Percentiles rank a stretch among this genome's conserved stretches.
Conservation (phyloP, 2,329 filamentous ascomycete genomes). For the Ophiostoma himal-ulmi region DNA sequence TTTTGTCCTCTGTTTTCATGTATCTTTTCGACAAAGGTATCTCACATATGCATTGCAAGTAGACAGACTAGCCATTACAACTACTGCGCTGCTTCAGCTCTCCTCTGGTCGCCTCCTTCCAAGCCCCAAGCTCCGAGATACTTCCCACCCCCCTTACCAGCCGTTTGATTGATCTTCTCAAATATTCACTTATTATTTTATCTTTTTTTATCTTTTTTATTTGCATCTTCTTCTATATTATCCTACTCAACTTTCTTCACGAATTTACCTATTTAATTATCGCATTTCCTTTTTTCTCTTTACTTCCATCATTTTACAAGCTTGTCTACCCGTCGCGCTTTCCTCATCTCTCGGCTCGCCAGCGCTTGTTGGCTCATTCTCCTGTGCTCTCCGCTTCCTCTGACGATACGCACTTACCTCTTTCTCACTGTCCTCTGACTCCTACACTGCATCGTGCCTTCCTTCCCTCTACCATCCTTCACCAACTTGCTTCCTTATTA, state of each 20-base stretch:
- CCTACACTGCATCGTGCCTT: constrained; percentile 12
- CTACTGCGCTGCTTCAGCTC: not conserved
- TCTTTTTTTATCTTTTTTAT: constrained; percentile 15
- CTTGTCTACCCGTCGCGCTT: constrained; percentile 1
- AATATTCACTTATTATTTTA: constrained; percentile 1
- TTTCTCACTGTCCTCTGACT: constrained; percentile 10
- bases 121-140: constrained; percentile 6
- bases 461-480: not conserved
- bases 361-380: constrained; percentile 24
- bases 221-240: constrained; percentile 5
- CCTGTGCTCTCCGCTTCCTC: constrained; percentile 12
- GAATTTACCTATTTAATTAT: not conserved
- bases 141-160: constrained; percentile 6
- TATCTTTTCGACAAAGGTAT: not conserved
- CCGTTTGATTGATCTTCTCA: constrained; percentile 12
- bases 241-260: not conserved
- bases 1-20: not conserved
- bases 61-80: no score
- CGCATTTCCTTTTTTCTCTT: not conserved
- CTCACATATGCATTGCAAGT: not conserved
- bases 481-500: not conserved
- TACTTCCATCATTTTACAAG: not conserved
- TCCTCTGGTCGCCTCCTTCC: not conserved
- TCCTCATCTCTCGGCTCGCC: constrained; percentile 13
- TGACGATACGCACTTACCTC: constrained; percentile 1